A percentile compares a stretch with the other conserved stretches of the same genome.
Evolutionary conservation across 164 flowering plant genomes (phyloP).

Genomic region (Liriodendron chinense): DNA sequence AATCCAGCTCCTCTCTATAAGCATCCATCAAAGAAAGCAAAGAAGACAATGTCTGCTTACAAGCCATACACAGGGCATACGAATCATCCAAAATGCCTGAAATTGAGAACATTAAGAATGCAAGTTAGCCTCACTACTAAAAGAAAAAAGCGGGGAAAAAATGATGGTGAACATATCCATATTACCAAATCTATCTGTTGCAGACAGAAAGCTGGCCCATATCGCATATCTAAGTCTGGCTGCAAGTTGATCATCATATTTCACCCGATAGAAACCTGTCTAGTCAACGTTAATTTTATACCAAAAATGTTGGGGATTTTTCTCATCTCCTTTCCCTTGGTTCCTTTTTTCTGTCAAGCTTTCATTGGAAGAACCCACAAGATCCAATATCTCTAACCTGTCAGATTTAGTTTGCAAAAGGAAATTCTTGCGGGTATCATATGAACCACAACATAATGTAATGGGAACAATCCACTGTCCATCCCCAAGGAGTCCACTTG

Average conservation of each 20-base stretch:
- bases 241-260: constrained; percentile 83
- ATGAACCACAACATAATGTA: constrained; percentile 75
- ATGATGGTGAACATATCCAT: neutral
- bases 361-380: constrained; percentile 25
- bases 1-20: constrained; percentile 72
- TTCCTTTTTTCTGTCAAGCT: constrained; percentile 2
- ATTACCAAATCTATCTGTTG: constrained; percentile 86
- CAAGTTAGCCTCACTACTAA: neutral
- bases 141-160: constrained; percentile 4
- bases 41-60: constrained; percentile 66
- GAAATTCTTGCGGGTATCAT: constrained; percentile 56
- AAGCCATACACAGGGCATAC: constrained; percentile 78
- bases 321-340: constrained; percentile 8
- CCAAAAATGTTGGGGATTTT: constrained; percentile 35
- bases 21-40: constrained; percentile 84
- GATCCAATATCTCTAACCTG: constrained; percentile 40
- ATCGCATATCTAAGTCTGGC: constrained; percentile 74
- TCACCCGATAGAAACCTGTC: constrained; percentile 90
- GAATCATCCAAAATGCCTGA: constrained; percentile 93
- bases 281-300: constrained; percentile 85
- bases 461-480: constrained; percentile 97
- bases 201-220: constrained; percentile 50
- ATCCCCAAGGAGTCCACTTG: constrained; percentile 70
- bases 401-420: constrained; percentile 51
- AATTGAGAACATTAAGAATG: neutral